Base-by-base conservation (phyloP, 1,284 basidiomycete genomes). In the Laetiporus sulphureus region DNA sequence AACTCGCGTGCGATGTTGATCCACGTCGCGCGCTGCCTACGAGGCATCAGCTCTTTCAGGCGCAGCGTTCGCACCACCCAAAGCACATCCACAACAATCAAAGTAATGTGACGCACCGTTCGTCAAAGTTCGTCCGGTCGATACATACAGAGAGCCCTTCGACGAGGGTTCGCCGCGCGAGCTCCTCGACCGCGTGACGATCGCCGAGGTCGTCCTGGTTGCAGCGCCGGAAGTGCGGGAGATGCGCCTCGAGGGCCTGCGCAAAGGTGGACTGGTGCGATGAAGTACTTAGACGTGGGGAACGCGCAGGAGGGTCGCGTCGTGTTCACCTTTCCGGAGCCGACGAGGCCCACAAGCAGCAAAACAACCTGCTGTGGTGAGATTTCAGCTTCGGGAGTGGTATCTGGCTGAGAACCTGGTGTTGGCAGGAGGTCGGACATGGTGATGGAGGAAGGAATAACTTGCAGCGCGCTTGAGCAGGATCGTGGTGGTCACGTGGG, bases 61-160 rank as follows among this genome's bases (percentile, higher is more conserved):
- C 19, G 23, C 16, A 25, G 7, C 30, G 22, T 25, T 30, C 22
- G 10, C 18, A 19, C 27, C 5, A 29, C 8, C n/a, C 27, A 21
- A 20, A 18, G 30, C 32, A 31, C 10, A n/a, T n/a, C n/a, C n/a
- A n/a, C n/a, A n/a, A n/a, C n/a, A n/a, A n/a, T n/a, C n/a, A n/a
- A 36, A 35, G 13, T 8, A 20, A 15, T 5, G 25, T 38, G 12
- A 68, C 80, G 62, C 56, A 84, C 83, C 56, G 57, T 39, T 68
- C 66, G 56, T 85, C 73, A 49, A 86, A 72, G 61, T 87, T 86
- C 15, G 80, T 81, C 45, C 84, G 70, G 55, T 86, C 84, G 37
- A 86, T 74, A 57, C 79, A 83, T n/a, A 81, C 77, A 13, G 79
- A 84, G 31, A 66, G 57, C 18, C 81, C 80, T 49, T 72, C 59